Evolutionary conservation across 306 rosid genomes (phyloP).

Genomic region (Gillenia trifoliata): DNA sequence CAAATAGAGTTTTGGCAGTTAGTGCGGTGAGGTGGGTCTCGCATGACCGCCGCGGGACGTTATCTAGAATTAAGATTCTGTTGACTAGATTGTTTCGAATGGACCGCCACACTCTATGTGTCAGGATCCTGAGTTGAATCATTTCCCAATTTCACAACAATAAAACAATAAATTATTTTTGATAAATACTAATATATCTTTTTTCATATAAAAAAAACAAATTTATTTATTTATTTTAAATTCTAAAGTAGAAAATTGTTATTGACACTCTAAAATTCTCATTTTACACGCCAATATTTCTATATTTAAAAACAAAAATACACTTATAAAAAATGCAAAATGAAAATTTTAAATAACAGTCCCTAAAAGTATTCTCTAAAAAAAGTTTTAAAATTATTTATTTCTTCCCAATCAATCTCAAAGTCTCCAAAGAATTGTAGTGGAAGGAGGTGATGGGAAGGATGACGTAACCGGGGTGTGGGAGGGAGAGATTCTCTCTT

Average conservation of each 20-base stretch:
- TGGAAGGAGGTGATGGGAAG: background rate
- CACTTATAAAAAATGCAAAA: too few species aligned
- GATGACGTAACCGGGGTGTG: background rate
- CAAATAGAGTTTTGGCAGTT: background rate
- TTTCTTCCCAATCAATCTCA: background rate
- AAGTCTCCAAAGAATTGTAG: background rate
- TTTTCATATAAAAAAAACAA: too few species aligned
- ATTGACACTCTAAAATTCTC: too few species aligned
- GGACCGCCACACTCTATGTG: conserved; percentile 9
- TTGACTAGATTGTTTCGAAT: background rate
- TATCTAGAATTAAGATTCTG: background rate
- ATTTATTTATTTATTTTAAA: too few species aligned
- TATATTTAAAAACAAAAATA: too few species aligned
- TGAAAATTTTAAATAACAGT: too few species aligned
- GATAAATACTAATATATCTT: too few species aligned
- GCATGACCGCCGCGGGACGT: conserved; percentile 8
- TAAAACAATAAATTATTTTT: too few species aligned
- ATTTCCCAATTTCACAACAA: background rate
- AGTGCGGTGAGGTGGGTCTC: background rate
- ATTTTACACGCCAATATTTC: too few species aligned
- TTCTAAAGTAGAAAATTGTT: too few species aligned
- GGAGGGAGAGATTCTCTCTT: too few species aligned
- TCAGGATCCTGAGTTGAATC: background rate
- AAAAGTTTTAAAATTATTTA: background rate
- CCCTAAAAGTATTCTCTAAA: too few species aligned